Percentiles rank a stretch among this genome's conserved stretches.
These are phyloP conservation scores for Beauveria australis DNA, from an alignment of 2,329 filamentous ascomycete genomes.

Conservation along the genomic window DNA sequence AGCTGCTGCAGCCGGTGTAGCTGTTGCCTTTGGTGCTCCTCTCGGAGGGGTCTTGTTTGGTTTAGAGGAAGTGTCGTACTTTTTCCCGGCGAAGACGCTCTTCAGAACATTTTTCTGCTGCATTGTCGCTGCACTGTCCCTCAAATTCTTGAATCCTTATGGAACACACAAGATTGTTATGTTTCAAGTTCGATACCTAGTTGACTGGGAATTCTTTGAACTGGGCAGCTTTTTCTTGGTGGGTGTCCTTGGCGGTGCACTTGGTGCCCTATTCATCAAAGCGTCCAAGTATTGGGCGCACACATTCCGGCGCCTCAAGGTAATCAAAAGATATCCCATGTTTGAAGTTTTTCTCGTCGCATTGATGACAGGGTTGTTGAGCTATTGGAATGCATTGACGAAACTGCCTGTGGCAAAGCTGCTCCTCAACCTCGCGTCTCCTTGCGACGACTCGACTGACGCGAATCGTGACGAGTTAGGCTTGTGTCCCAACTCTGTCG, in stretches of 20 bases:
- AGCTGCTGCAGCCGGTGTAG: conserved; percentile 82
- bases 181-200: conserved; percentile 84
- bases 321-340: conserved; percentile 77
- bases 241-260: conserved; percentile 73
- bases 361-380: conserved; percentile 70
- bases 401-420: conserved; percentile 86
- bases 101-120: conserved; percentile 98
- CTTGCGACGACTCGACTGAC: conserved; percentile 62
- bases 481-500: conserved; percentile 63
- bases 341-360: conserved; percentile 86
- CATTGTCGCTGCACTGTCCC: conserved; percentile 79
- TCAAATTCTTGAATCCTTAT: conserved; percentile 95
- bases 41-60: conserved; percentile 83
- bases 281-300: conserved; percentile 84
- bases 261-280: conserved; percentile 93
- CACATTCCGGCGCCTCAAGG: conserved; percentile 70
- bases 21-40: conserved; percentile 89
- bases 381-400: conserved; percentile 91
- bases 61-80: conserved; percentile 91
- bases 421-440: conserved; percentile 81
- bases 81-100: conserved; percentile 93
- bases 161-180: conserved; percentile 94
- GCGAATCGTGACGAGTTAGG: conserved; percentile 56
- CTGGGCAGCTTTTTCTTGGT: conserved; percentile 77
- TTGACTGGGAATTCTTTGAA: conserved; percentile 93